These are phyloP conservation scores for Rosa hybrid DNA, from an alignment of 331 rosid genomes.

Conservation along the genomic window DNA sequence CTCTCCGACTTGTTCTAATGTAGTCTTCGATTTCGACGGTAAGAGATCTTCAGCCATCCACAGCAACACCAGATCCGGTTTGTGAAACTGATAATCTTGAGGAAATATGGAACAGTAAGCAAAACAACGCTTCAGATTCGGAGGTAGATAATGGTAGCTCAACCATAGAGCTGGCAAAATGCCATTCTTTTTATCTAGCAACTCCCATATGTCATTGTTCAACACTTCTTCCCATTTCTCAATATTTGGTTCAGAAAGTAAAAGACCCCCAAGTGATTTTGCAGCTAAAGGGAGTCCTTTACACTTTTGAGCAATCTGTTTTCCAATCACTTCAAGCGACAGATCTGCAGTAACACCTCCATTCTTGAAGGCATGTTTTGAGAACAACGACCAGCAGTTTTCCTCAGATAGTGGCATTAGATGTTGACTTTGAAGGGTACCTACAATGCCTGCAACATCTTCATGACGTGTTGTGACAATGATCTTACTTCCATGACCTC, in stretches of 20 bases:
- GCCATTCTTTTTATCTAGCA: not conserved
- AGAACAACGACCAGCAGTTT: constrained; percentile 23
- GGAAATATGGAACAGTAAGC: constrained; percentile 24
- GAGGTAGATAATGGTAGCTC: constrained; percentile 21
- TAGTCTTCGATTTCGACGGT: not conserved
- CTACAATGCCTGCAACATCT: constrained; percentile 5
- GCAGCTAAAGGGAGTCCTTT: constrained; percentile 21
- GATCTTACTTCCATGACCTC: constrained; percentile 28
- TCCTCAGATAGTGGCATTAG: constrained; percentile 16
- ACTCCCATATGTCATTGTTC: constrained; percentile 18
- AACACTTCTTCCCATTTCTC: constrained; percentile 14
- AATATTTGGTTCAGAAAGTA: not conserved
- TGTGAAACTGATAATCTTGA: not conserved
- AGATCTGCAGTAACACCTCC: not conserved
- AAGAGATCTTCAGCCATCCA: constrained; percentile 30
- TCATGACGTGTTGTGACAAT: constrained; percentile 28
- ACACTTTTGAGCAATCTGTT: constrained; percentile 10
- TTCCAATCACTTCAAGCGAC: constrained; percentile 18
- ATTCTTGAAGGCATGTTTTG: constrained; percentile 24
- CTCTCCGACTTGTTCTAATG: constrained; percentile 15
- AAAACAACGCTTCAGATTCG: constrained; percentile 22
- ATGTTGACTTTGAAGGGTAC: constrained; percentile 1
- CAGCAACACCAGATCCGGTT: not conserved
- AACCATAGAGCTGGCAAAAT: constrained; percentile 24
- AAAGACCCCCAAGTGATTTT: constrained; percentile 9